Evolutionary conservation across 495 filamentous ascomycete species (phyloP).

Genomic region (Chaetomium cochliodes): DNA sequence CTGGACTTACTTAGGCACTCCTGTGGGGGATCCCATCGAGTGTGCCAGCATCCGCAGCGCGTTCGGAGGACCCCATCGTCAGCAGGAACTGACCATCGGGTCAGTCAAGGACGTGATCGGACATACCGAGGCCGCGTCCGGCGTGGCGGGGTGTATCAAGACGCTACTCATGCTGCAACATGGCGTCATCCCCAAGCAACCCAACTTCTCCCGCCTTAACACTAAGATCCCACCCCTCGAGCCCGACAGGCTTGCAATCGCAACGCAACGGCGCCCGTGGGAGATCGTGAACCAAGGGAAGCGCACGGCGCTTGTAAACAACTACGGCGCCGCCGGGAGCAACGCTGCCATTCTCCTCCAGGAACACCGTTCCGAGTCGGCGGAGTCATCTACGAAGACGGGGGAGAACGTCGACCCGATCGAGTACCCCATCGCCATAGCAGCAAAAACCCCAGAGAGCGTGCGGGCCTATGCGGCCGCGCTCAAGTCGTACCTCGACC

Average conservation of each 20-base stretch:
- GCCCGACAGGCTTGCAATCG: too few relatives aligned
- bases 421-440: too few relatives aligned
- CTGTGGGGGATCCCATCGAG: constrained; percentile 40
- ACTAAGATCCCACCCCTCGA: too few relatives aligned
- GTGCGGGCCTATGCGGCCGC: too few relatives aligned
- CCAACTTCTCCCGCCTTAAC: constrained; percentile 34
- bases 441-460: too few relatives aligned
- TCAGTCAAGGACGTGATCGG: constrained; percentile 60
- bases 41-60: constrained; percentile 34
- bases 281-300: constrained; percentile 28
- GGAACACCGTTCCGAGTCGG: not conserved
- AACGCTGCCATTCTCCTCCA: constrained; percentile 42
- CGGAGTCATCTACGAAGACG: too few relatives aligned
- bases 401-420: too few relatives aligned
- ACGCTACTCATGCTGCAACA: constrained; percentile 48
- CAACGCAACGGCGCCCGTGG: too few relatives aligned
- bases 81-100: constrained; percentile 46
- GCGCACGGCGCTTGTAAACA: constrained; percentile 49
- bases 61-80: constrained; percentile 28
- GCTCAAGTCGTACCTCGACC: too few relatives aligned
- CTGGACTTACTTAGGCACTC: constrained; percentile 14
- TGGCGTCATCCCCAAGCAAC: constrained; percentile 41
- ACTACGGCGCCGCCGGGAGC: constrained; percentile 53
- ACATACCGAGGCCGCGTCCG: constrained; percentile 53
- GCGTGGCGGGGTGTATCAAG: constrained; percentile 56